A percentile compares a stretch with the other conserved stretches of the same genome.
Conservation (phyloP, 305 asterid species). For the Euphrasia arctica region DNA sequence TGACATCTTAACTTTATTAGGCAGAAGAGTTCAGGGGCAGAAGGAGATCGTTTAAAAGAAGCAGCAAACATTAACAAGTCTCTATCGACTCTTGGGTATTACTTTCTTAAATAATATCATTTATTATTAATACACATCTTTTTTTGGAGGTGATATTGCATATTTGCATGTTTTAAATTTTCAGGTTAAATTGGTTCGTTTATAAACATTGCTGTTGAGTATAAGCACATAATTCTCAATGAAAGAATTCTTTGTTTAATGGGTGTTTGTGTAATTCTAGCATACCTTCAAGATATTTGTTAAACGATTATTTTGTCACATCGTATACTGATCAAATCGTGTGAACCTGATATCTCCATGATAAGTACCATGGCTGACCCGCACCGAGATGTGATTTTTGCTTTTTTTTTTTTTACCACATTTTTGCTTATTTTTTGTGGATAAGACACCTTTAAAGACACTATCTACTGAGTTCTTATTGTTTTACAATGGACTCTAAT, state of each 20-base stretch:
- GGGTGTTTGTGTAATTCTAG: slow-evolving; percentile 10
- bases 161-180: slow-evolving; percentile 4
- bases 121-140: not conserved
- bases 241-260: not conserved
- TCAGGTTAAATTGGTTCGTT: slow-evolving; percentile 10
- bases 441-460: too few species aligned
- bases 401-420: too few species aligned
- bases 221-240: slow-evolving; percentile 5
- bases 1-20: slow-evolving; percentile 37
- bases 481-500: slow-evolving; percentile 20
- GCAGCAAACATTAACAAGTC: slow-evolving; percentile 90
- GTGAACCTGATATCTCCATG: not conserved
- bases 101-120: slow-evolving; percentile 19
- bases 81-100: slow-evolving; percentile 82
- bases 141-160: not conserved
- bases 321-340: not conserved
- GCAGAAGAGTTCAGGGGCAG: slow-evolving; percentile 90
- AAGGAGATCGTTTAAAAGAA: slow-evolving; percentile 87
- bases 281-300: not conserved
- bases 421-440: too few species aligned
- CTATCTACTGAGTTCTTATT: slow-evolving; percentile 12
- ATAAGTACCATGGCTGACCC: slow-evolving; percentile 13
- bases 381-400: not conserved
- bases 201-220: not conserved
- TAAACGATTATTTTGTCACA: slow-evolving; percentile 5